Evolutionary conservation across 1,139 yeast species (phyloP), one percentile per base, ranked within the genome.

Genomic region (Geotrichum restrictum): DNA sequence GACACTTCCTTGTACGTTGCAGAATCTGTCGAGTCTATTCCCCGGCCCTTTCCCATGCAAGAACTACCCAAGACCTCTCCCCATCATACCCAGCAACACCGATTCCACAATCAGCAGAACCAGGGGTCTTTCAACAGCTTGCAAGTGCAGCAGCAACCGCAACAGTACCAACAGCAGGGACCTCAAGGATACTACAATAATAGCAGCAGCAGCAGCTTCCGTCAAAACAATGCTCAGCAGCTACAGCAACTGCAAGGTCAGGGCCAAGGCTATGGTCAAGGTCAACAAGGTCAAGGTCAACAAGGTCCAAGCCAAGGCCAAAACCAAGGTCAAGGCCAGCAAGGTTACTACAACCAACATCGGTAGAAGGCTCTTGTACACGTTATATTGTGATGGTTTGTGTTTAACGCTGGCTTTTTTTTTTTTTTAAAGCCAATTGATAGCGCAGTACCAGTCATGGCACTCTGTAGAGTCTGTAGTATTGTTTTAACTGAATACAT

Each of bases 1-100:
- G 98, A 93, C 72, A 84, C 82, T 69, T 78, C 85, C 14, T 78
- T 93, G 61, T 93, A 93, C 66, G 98, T 91, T 57, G 94, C 94
- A 44, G 91, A 86, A 58, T 81, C 87, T 66, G 78, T 78, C 49
- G 81, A 80, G 22, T 77, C 83, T 32, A 88, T 89, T 57, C 97
- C 96, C 62, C 83, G 82, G 65, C 96, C 96, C 19, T 86, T 87
- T 77, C 88, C 88, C 62, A 79, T 86, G 60, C 87, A 81, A 41
- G 81, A 79, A 54, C 71, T 81, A 56, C 85, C 85, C 50, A 77
- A 74, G 62, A 60, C 66, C n/a, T 54, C 61, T 16, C 54, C 51
- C 27, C 65, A 62, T 46, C 61, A 58, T 34, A 5, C 37, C 13
- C 63, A 59, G 53, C 55, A 48, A 56, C 57, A 29, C 55, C 53